phyloP scores from a whole-genome alignment of 495 filamentous ascomycete genomes.

The Neurospora sp. region DNA sequence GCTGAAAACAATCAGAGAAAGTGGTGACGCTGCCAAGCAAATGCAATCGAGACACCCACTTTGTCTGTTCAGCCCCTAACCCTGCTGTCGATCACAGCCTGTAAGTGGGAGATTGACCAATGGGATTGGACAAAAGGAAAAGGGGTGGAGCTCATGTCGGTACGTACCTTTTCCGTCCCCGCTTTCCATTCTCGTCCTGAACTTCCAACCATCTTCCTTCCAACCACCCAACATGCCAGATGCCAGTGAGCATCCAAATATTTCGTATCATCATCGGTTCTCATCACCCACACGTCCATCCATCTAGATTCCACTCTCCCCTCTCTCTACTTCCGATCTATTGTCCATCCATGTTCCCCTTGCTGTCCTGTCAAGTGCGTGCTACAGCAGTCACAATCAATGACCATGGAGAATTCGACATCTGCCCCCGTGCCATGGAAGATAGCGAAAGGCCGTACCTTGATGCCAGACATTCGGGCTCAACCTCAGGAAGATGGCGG shows the following conservation, averaged over 20 bases:
- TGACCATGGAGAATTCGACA: no score
- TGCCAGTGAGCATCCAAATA: not conserved
- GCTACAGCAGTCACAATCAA: no score
- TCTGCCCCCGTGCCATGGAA: no score
- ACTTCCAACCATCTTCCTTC: not conserved
- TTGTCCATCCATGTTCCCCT: not conserved
- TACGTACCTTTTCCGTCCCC: not conserved
- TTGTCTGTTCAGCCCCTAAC: not conserved
- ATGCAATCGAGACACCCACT: not conserved
- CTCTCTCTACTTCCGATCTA: not conserved
- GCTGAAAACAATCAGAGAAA: not conserved
- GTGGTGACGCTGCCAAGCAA: not conserved
- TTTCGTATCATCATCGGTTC: not conserved
- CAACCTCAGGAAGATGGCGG: not conserved
- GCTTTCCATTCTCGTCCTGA: not conserved
- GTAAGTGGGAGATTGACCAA: not conserved
- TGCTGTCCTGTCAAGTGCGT: no score
- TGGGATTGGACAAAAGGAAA: fast-evolving
- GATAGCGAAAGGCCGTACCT: no score
- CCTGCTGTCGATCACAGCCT: not conserved
- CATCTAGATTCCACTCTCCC: not conserved
- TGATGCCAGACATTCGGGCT: not conserved
- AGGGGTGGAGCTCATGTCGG: fast-evolving
- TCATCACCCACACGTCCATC: not conserved
- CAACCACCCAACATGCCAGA: not conserved